Evolutionary conservation across 768 basidiomycete species (phyloP).

Genomic region (Leccinum subgranulosum): DNA sequence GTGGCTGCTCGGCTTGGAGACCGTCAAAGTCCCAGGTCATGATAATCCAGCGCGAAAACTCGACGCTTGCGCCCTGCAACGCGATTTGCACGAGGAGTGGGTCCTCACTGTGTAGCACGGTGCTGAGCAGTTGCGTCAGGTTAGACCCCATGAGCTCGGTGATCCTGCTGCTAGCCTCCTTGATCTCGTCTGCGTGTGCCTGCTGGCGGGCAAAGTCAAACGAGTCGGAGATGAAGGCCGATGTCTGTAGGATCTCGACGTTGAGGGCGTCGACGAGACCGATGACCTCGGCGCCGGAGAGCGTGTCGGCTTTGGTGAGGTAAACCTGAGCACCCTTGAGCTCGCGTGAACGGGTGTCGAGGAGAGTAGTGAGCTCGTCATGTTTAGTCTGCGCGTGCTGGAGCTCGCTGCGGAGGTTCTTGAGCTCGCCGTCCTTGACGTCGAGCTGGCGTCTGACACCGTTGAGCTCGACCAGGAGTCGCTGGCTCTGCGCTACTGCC

Average conservation of each 20-base stretch:
- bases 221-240: slow-evolving; percentile 43
- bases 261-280: slow-evolving; percentile 41
- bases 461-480: slow-evolving; percentile 13
- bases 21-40: slow-evolving; percentile 34
- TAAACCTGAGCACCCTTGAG: slow-evolving; percentile 42
- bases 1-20: slow-evolving; percentile 26
- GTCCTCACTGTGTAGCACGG: slow-evolving; percentile 27
- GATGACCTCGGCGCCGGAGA: slow-evolving; percentile 44
- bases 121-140: slow-evolving; percentile 23
- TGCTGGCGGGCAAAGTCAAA: slow-evolving; percentile 30
- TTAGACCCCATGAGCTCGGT: slow-evolving; percentile 31
- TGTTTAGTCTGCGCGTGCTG: slow-evolving; percentile 23
- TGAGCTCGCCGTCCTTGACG: slow-evolving; percentile 22
- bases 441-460: slow-evolving; percentile 23
- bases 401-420: slow-evolving; percentile 26
- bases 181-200: slow-evolving; percentile 21
- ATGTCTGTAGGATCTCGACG: slow-evolving; percentile 45
- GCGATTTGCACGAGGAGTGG: slow-evolving; percentile 41
- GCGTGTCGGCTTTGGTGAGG: slow-evolving; percentile 41
- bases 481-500: slow-evolving; percentile 9
- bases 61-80: slow-evolving; percentile 32
- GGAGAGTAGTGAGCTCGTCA: slow-evolving; percentile 29
- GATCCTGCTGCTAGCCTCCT: slow-evolving; percentile 27
- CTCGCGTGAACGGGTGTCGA: slow-evolving; percentile 36
- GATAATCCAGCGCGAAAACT: slow-evolving; percentile 34